Evolutionary conservation across 1,139 yeast genomes (phyloP).

Genomic region (Taphrina flavorubra): DNA sequence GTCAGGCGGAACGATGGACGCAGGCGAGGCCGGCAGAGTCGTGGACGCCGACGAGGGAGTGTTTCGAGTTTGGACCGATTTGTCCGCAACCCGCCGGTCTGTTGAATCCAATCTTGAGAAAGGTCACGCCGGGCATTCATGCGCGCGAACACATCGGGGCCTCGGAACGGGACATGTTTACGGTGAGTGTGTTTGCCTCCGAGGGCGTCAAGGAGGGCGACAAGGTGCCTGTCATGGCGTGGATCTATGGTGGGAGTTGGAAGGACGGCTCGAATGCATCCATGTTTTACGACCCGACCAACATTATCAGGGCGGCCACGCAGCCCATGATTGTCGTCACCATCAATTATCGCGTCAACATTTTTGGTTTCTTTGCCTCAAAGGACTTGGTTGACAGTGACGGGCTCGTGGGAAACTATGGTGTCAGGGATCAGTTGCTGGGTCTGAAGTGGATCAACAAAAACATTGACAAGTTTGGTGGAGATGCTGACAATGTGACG

Average conservation of each 20-base stretch:
- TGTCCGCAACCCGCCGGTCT: slow-evolving; percentile 27
- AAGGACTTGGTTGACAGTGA: slow-evolving; percentile 45
- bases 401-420: slow-evolving; percentile 50
- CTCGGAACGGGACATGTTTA: slow-evolving; percentile 27
- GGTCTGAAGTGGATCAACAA: slow-evolving; percentile 54
- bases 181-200: slow-evolving; percentile 27
- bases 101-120: slow-evolving; percentile 1
- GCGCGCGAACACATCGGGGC: slow-evolving; percentile 27
- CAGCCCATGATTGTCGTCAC: slow-evolving; percentile 52
- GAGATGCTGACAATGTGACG: slow-evolving; percentile 52
- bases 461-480: slow-evolving; percentile 53
- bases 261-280: slow-evolving; percentile 50
- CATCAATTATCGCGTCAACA: slow-evolving; percentile 53
- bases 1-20: slow-evolving; percentile 29
- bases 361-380: slow-evolving; percentile 51
- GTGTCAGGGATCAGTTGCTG: slow-evolving; percentile 51
- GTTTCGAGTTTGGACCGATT: slow-evolving; percentile 31
- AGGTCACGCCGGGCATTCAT: slow-evolving; percentile 13
- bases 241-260: slow-evolving; percentile 56
- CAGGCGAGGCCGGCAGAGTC: slow-evolving; percentile 23
- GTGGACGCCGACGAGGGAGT: slow-evolving; percentile 26
- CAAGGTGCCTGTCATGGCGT: slow-evolving; percentile 50
- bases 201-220: slow-evolving; percentile 38
- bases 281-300: slow-evolving; percentile 51
- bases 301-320: slow-evolving; percentile 48